Percentiles rank a stretch among this genome's conserved stretches.
Evolutionary conservation across 1,139 yeast species (phyloP).

Genomic region (Pichia sp.): DNA sequence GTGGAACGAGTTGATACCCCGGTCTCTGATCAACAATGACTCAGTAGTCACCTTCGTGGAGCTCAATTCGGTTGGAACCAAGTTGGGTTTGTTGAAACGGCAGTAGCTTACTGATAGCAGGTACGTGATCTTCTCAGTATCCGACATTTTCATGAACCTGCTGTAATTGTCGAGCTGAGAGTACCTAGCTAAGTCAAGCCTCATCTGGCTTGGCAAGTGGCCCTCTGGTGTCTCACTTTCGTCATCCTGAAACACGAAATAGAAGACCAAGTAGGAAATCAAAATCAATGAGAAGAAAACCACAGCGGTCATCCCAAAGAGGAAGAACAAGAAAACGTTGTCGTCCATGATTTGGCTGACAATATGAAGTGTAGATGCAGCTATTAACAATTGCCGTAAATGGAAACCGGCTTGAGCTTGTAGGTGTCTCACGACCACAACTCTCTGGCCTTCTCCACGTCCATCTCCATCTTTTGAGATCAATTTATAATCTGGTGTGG

Average conservation of each 20-base stretch:
- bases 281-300: conserved; percentile 1
- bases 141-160: not conserved
- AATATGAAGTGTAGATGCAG: not conserved
- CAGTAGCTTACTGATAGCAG: conserved; percentile 29
- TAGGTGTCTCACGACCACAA: not conserved
- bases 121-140: conserved; percentile 13
- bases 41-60: conserved; percentile 34
- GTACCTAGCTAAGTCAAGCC: conserved; percentile 6
- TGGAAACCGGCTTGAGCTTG: no score
- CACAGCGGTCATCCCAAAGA: conserved; percentile 8
- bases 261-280: conserved; percentile 7
- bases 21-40: conserved; percentile 38
- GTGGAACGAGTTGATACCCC: conserved; percentile 47
- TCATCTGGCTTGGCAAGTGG: conserved; percentile 3
- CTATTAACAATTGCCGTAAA: not conserved
- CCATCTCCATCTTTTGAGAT: not conserved
- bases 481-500: not conserved
- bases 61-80: conserved; percentile 35
- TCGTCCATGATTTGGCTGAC: conserved; percentile 5
- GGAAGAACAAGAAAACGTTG: conserved; percentile 2
- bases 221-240: not conserved
- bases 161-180: not conserved
- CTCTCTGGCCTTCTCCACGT: not conserved
- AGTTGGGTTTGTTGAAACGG: conserved; percentile 37
- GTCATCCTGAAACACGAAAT: conserved; percentile 2